phyloP scores from a whole-genome alignment of 192 early-diverging fungal genomes.

The Coemansia sp. region DNA sequence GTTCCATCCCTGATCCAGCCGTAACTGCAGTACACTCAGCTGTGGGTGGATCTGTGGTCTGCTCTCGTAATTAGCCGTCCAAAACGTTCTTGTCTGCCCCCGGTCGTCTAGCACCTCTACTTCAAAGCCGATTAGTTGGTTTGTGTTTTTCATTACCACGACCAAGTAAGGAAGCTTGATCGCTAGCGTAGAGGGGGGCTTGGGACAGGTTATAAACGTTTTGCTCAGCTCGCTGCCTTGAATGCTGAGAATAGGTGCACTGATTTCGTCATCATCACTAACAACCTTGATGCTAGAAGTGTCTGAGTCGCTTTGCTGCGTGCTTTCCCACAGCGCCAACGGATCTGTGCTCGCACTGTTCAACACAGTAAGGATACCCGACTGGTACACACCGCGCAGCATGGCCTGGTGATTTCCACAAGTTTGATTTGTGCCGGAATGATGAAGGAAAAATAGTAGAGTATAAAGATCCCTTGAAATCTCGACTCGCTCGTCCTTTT shows the following conservation, averaged over 20 bases:
- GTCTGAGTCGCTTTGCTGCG: background rate
- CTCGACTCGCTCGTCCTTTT: background rate
- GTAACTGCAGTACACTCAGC: constrained; percentile 90
- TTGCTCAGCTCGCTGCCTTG: constrained; percentile 66
- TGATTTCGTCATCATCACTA: constrained; percentile 11
- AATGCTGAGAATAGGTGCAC: constrained; percentile 12
- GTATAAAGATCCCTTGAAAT: no score
- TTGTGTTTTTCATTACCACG: constrained; percentile 84
- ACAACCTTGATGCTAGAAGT: constrained; percentile 1
- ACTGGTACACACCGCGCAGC: constrained; percentile 40
- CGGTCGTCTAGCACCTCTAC: constrained; percentile 86
- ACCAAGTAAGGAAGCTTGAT: constrained; percentile 90
- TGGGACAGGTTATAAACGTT: constrained; percentile 89
- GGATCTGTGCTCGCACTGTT: constrained; percentile 41
- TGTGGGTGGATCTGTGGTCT: constrained; percentile 35
- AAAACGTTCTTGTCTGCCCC: constrained; percentile 74
- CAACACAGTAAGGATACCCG: constrained; percentile 40
- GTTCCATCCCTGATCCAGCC: constrained; percentile 94
- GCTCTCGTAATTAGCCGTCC: constrained; percentile 77
- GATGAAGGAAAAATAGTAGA: background rate
- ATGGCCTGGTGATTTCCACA: constrained; percentile 5
- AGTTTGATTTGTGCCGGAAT: background rate
- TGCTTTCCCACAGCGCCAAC: constrained; percentile 33
- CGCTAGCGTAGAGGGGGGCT: constrained; percentile 74
- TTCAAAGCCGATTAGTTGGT: constrained; percentile 92